Evolutionary conservation across 2,329 filamentous ascomycete species (phyloP), one percentile per base, ranked within the genome.

Genomic region (Sporothrix pseudoabietina): DNA sequence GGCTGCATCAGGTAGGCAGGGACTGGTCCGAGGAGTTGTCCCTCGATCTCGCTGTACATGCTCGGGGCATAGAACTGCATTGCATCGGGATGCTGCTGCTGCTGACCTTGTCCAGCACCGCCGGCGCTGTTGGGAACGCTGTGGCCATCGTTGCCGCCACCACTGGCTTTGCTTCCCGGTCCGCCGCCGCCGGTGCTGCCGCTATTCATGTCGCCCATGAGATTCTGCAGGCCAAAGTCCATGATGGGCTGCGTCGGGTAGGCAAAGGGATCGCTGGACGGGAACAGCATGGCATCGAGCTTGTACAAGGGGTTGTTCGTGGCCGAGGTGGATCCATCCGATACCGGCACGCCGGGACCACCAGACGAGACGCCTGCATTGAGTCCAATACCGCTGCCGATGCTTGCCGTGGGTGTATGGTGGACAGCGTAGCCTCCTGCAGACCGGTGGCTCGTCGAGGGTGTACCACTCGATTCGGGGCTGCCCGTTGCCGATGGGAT

Each of bases 221-320:
- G 8, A 14, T 72, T 41, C 12, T 73, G 73, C 14, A 74, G 44
- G 2, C 65, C 65, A 47, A 88, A 83, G 77, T 88, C 85, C 83
- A 91, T 90, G 83, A 91, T 88, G 0, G 91, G 90, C 76, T 93
- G 79, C 77, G 91, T 93, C 0, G 92, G 92, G 78, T 95, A 96
- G 0, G 90, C 91, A 75, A 95, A 91, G 0, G 92, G 92, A 77
- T 95, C 92, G 47, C 88, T 87, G 0, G 91, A 91, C 0, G 92
- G 90, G 78, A 95, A 95, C 91, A 95, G 94, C 82, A 94, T 89
- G 3, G 90, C 89, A 74, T 91, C 91, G 7, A 94, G 86, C 79
- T 93, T 92, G 76, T 91, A 88, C 19, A 94, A 83, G 4, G 83
- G 82, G 77, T 84, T 87, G 65, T 81, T 79, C 44, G 77, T 66